Evolutionary conservation across 2,329 filamentous ascomycete genomes (phyloP).

Genomic region (Cercospora brassicicola): DNA sequence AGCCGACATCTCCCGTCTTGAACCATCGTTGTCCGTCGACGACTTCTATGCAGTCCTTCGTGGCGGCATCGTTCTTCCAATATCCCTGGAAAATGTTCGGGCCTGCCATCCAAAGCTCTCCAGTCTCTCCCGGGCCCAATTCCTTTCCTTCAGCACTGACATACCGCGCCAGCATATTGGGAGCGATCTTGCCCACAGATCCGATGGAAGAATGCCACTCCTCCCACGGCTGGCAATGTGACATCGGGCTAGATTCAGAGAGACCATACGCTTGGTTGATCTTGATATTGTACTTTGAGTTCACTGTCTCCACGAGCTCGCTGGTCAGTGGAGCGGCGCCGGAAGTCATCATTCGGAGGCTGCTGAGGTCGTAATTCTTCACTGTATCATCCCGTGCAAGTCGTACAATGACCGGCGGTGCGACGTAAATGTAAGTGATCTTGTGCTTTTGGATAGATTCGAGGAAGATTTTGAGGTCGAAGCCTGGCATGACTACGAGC

Average conservation of each 20-base stretch:
- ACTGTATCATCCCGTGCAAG: constrained; percentile 77
- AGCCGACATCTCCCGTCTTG: constrained; percentile 84
- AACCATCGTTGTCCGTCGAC: constrained; percentile 70
- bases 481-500: constrained; percentile 71
- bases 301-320: constrained; percentile 75
- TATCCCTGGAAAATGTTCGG: constrained; percentile 82
- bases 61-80: constrained; percentile 70
- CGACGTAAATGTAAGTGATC: constrained; percentile 77
- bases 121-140: constrained; percentile 60
- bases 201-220: constrained; percentile 78
- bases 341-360: constrained; percentile 78
- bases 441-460: constrained; percentile 69
- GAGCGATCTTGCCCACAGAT: constrained; percentile 72
- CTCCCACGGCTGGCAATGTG: constrained; percentile 57
- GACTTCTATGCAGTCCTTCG: constrained; percentile 65
- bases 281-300: constrained; percentile 69
- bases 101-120: constrained; percentile 67
- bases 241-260: constrained; percentile 57
- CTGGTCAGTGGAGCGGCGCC: constrained; percentile 82
- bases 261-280: constrained; percentile 91
- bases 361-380: constrained; percentile 76
- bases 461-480: constrained; percentile 79
- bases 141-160: constrained; percentile 63
- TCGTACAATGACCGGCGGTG: constrained; percentile 78
- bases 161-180: constrained; percentile 79